A percentile compares a stretch with the other conserved stretches of the same genome.
Evolutionary conservation across 2,329 filamentous ascomycete genomes (phyloP).

Genomic region (Biscogniauxia mediterranea): DNA sequence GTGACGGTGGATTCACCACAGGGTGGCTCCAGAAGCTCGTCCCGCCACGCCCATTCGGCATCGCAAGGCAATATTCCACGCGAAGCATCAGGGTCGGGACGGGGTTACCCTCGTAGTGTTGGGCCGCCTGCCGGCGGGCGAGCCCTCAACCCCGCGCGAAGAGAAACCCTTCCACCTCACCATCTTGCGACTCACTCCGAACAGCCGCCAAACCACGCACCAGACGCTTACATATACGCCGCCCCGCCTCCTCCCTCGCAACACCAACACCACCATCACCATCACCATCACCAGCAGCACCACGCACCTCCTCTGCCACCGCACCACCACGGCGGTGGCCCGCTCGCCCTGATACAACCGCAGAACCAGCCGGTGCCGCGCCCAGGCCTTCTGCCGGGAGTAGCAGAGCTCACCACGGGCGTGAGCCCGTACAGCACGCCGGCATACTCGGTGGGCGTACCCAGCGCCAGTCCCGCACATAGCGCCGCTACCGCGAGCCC

Average conservation of each 20-base stretch:
- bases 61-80: constrained; percentile 46
- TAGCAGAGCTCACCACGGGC: constrained; percentile 63
- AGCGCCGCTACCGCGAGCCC: constrained; percentile 43
- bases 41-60: constrained; percentile 42
- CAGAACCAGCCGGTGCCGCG: constrained; percentile 37
- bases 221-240: constrained; percentile 9
- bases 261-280: constrained; percentile 27
- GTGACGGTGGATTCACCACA: constrained; percentile 47
- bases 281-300: constrained; percentile 26
- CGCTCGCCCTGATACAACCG: constrained; percentile 53
- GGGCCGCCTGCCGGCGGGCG: constrained; percentile 32
- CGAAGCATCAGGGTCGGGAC: constrained; percentile 41
- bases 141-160: constrained; percentile 36
- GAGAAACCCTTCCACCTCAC: constrained; percentile 38
- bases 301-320: constrained; percentile 22
- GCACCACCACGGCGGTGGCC: constrained; percentile 38
- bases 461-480: constrained; percentile 38
- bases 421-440: constrained; percentile 60
- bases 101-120: constrained; percentile 39
- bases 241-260: constrained; percentile 23
- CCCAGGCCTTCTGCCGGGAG: constrained; percentile 54
- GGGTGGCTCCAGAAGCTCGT: constrained; percentile 38
- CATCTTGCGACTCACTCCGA: constrained; percentile 29
- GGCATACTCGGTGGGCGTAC: constrained; percentile 46
- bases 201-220: constrained; percentile 25